Evolutionary conservation across 1,139 yeast species (phyloP).

Genomic region (Saccharomyces uvarum): DNA sequence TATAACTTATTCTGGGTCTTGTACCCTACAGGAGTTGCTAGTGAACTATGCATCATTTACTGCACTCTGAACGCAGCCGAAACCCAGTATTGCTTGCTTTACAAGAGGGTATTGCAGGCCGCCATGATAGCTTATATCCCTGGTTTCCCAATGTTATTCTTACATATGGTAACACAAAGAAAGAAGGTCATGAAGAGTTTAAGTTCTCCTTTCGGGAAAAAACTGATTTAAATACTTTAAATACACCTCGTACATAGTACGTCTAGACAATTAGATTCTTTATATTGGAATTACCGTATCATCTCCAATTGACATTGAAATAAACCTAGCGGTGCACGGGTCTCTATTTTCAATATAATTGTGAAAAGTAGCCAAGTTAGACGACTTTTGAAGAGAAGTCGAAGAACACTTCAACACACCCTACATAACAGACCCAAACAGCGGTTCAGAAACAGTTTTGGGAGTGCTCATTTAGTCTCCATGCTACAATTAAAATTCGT

Average conservation of each 20-base stretch:
- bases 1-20: conserved; percentile 75
- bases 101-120: conserved; percentile 47
- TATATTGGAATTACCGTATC: background rate
- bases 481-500: background rate
- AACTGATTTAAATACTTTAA: background rate
- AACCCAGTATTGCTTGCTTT: conserved; percentile 42
- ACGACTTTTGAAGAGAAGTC: background rate
- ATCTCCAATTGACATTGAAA: background rate
- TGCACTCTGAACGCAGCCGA: conserved; percentile 61
- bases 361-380: background rate
- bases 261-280: background rate
- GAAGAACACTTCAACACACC: background rate
- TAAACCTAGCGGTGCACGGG: background rate
- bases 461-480: background rate
- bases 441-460: background rate
- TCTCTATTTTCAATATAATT: background rate
- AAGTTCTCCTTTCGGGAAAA: conserved; percentile 4
- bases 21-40: conserved; percentile 86
- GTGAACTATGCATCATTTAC: conserved; percentile 68
- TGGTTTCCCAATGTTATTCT: conserved; percentile 75
- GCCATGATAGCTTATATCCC: conserved; percentile 68
- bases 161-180: conserved; percentile 88
- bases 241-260: background rate
- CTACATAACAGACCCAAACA: background rate
- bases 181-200: conserved; percentile 47